These are phyloP conservation scores for Colletotrichum costaricense DNA, from an alignment of 2,329 filamentous ascomycete genomes.

Conservation along the genomic window DNA sequence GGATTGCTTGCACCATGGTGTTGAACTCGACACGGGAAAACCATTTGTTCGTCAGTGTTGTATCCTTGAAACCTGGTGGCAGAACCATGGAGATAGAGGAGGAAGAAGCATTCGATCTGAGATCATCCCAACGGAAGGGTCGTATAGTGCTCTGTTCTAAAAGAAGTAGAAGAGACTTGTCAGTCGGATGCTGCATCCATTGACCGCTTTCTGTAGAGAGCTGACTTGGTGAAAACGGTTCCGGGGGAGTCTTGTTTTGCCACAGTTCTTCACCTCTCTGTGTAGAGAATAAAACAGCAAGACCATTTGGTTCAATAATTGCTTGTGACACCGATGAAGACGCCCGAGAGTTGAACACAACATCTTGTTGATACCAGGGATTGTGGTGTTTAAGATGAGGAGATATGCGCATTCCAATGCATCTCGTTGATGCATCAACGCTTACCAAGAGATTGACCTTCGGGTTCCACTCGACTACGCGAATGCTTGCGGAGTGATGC, in stretches of 20 bases:
- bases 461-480: not conserved
- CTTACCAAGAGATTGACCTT: not conserved
- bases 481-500: not conserved
- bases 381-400: not conserved
- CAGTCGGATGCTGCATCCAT: not conserved
- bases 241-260: slow-evolving; percentile 8
- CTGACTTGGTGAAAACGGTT: not conserved
- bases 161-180: not conserved
- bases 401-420: not conserved
- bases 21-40: not conserved
- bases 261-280: not conserved
- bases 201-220: not conserved
- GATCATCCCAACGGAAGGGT: not conserved
- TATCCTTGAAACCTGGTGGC: not conserved
- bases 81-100: not conserved
- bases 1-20: not conserved
- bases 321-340: not conserved
- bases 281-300: not conserved
- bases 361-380: not conserved
- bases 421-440: not conserved
- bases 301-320: not conserved
- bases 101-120: not conserved
- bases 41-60: not conserved
- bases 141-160: not conserved
- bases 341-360: not conserved